Base-by-base conservation (phyloP, 176 grass and related monocot genomes). In the Themeda triandra region DNA sequence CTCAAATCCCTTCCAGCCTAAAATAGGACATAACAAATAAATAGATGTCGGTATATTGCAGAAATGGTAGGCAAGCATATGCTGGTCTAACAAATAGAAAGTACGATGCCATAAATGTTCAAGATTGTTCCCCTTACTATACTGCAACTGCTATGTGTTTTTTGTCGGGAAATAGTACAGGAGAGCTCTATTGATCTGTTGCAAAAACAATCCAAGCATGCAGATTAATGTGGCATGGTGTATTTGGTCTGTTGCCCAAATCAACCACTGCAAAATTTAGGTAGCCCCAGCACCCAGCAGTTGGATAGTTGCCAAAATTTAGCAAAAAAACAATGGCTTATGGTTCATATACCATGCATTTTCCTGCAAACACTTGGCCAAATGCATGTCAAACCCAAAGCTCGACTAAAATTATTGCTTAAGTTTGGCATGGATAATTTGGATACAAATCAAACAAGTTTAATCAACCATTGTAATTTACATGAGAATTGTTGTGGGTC, bases 1-100 rank as follows among this genome's bases (percentile, higher is more conserved):
- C 78, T 93, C 46, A 98, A 89, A 86, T 98, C 96, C 66, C 96
- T 95, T 83, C 96, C 96, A 59, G 93, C 93, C 96, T 98, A 84
- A 87, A 83, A 29, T 59, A 84, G 27, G 54, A 51, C 18, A 35
- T 41, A 66, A 84, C 30, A 54, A 46, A 76, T 58, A 62, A 87
- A 87, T 4, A 41, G 28, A 73, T 80, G 40, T 75, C 37, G 64
- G 63, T 66, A 37, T 7, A 74, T 74, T 46, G 24, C 59, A 44
- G 28, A 72, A 66, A 78, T 62, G 59, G 17, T 63, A 41, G 28
- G 24, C 46, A 73, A 35, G 13, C 39, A 84, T 27, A 29, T 27
- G 21, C 15, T 59, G 27, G 56, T 2, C 44, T 19, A 56, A 44
- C 12, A 10, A 25, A 71, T 44, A 44, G 54, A 18, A 25, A 37